Conservation (phyloP, 1,284 basidiomycete species). For the Tilletia caries region DNA sequence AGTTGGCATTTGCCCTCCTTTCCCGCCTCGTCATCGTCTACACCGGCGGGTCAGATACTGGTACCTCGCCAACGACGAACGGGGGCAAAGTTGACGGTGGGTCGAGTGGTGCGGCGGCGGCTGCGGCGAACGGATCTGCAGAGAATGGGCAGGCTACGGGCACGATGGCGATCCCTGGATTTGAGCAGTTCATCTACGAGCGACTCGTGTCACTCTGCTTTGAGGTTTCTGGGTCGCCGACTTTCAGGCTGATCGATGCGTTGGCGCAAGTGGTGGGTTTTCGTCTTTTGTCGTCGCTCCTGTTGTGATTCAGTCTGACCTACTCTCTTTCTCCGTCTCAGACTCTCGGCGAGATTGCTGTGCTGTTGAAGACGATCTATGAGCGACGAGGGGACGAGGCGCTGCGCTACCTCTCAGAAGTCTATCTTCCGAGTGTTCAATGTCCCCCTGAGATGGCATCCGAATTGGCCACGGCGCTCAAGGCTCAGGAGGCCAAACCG, state of each 20-base stretch:
- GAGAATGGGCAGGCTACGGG: slow-evolving; percentile 36
- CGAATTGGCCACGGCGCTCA: slow-evolving; percentile 62
- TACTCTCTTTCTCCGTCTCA: slow-evolving; percentile 52
- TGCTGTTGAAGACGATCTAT: slow-evolving; percentile 72
- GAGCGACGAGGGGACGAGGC: slow-evolving; percentile 79
- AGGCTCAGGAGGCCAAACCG: slow-evolving; percentile 64
- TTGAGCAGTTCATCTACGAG: slow-evolving; percentile 89
- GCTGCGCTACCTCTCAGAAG: slow-evolving; percentile 72
- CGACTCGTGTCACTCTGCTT: slow-evolving; percentile 79
- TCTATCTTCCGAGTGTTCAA: slow-evolving; percentile 81
- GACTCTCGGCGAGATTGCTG: slow-evolving; percentile 78
- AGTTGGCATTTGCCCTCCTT: not conserved
- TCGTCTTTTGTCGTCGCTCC: slow-evolving; percentile 27
- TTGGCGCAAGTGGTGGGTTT: slow-evolving; percentile 56
- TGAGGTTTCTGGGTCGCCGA: slow-evolving; percentile 70
- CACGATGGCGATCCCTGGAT: slow-evolving; percentile 67
- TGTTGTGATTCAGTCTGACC: not conserved
- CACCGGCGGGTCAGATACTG: slow-evolving; percentile 63
- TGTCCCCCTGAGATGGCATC: slow-evolving; percentile 75
- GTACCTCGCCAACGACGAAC: slow-evolving; percentile 71
- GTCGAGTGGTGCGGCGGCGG: slow-evolving; percentile 56
- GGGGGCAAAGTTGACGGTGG: slow-evolving; percentile 56
- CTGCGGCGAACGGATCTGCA: slow-evolving; percentile 47
- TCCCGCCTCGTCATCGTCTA: slow-evolving; percentile 19
- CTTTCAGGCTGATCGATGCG: slow-evolving; percentile 84